Percentiles rank a stretch among this genome's conserved stretches.
phyloP scores from a whole-genome alignment of 2,329 filamentous ascomycete genomes.

The Tolypocladium guangdongense region DNA sequence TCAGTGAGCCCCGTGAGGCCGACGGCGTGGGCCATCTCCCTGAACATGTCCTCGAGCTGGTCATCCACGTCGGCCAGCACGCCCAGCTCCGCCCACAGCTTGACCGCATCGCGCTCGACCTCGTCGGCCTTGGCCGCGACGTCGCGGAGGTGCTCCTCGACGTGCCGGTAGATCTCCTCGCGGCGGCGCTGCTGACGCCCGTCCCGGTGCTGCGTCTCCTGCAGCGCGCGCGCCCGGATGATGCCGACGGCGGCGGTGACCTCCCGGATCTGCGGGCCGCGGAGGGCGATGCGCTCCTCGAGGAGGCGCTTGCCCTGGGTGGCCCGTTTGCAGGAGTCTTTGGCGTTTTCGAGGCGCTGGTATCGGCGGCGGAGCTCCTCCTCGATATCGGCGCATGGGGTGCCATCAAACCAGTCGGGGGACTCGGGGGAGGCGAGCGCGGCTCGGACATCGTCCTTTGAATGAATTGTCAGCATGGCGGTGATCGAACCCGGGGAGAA shows the following conservation, averaged over 20 bases:
- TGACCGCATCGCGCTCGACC: slow-evolving; percentile 3
- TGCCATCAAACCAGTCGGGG: slow-evolving; percentile 9
- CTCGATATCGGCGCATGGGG: slow-evolving; percentile 7
- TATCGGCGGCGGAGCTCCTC: slow-evolving; percentile 9
- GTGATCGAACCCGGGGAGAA: background rate
- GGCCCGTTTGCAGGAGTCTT: background rate
- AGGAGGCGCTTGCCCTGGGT: background rate
- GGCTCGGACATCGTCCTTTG: slow-evolving; percentile 8
- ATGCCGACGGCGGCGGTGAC: background rate
- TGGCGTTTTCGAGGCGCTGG: slow-evolving; percentile 6
- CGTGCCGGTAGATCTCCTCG: slow-evolving; percentile 12
- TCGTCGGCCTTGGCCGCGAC: slow-evolving; percentile 2
- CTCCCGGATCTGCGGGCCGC: slow-evolving; percentile 7
- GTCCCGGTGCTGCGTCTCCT: background rate
- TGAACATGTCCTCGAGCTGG: slow-evolving; percentile 5
- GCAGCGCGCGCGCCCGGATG: slow-evolving; percentile 1
- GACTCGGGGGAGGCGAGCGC: slow-evolving; percentile 10
- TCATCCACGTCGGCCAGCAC: slow-evolving; percentile 2
- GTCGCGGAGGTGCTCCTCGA: slow-evolving; percentile 14
- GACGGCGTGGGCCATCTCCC: background rate
- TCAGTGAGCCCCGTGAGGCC: background rate
- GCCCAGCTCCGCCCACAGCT: slow-evolving; percentile 7
- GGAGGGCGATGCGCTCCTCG: slow-evolving; percentile 4
- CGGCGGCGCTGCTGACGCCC: slow-evolving; percentile 2
- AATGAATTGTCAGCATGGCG: background rate